Base-by-base conservation (phyloP, 257 asterid species). In the Rehmannia glutinosa region DNA sequence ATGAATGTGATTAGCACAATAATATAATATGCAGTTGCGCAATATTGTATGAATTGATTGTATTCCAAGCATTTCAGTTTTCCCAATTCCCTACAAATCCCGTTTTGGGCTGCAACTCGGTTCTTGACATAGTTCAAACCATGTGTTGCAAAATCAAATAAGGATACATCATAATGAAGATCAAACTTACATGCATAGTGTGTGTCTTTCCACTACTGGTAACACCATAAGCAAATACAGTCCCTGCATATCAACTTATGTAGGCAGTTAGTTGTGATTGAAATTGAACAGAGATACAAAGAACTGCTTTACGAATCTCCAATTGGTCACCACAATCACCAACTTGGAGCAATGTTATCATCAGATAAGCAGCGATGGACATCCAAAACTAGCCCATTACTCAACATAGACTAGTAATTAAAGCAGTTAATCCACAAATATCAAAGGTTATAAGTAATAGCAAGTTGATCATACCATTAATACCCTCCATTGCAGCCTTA, bases 171-270 rank as follows among this genome's bases (percentile, higher is more conserved):
- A 71, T 32, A 27, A 42, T 38, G 66, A 42, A 50, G 33, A 71
- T 66, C 19, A 57, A 24, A 78, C 98, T 86, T 81, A 94, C 99
- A 82, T 94, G 99, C 99, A 94, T 94, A 39, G 99, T 94, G 80
- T 94, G 97, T 30, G 99, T 94, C 90, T 94, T 94, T 74, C 99
- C 99, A 79, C 99, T 94, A 69, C 98, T 94, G 39, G 99, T 94
- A 75, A 94, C 99, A 73, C 99, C 99, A 81, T 94, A 94, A 73
- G 99, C 99, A 87, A 94, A 94, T 57, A 94, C 99, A 55, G 99
- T 94, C 68, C 98, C 99, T 94, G 90, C 83, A 83, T 25, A 75
- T 62, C 59, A 69, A 72, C 70, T 36, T 68, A 38, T 2, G 71
- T 77, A 83, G 68, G 62, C 28, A 16, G 32, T 30, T 60, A 41